phyloP scores from a whole-genome alignment of 2,329 filamentous ascomycete species.

The Bipolaris zeicola region DNA sequence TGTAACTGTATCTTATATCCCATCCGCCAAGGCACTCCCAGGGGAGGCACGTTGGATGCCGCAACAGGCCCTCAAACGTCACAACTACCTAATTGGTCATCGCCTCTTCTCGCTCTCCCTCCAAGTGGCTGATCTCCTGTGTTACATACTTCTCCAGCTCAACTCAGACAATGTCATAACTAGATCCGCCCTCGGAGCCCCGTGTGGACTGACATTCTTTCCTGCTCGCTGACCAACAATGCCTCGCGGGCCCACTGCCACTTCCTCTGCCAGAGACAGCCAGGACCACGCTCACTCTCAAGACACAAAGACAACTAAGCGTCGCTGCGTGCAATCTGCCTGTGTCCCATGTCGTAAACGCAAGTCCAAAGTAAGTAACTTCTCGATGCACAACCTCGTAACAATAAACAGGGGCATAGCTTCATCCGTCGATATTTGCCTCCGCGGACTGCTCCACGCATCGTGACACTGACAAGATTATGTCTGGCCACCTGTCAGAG shows the following conservation, averaged over 20 bases:
- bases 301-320: slow-evolving; percentile 38
- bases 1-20: slow-evolving; percentile 1
- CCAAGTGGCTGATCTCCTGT: slow-evolving; percentile 16
- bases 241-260: slow-evolving; percentile 34
- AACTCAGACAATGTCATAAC: slow-evolving; percentile 24
- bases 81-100: slow-evolving; percentile 11
- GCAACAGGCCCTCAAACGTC: slow-evolving; percentile 20
- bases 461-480: neutral
- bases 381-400: neutral
- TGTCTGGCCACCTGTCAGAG: slow-evolving; percentile 3
- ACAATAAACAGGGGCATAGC: neutral
- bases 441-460: slow-evolving; percentile 26
- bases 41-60: slow-evolving; percentile 10
- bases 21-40: slow-evolving; percentile 5
- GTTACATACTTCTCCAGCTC: slow-evolving; percentile 2
- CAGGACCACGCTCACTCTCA: slow-evolving; percentile 23
- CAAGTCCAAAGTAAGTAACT: slow-evolving; percentile 54
- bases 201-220: slow-evolving; percentile 14
- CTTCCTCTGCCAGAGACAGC: slow-evolving; percentile 28
- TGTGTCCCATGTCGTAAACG: slow-evolving; percentile 58
- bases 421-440: slow-evolving; percentile 17
- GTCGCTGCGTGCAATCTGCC: slow-evolving; percentile 48
- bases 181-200: slow-evolving; percentile 26
- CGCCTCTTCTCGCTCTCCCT: slow-evolving; percentile 1
- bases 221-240: slow-evolving; percentile 25